Evolutionary conservation across 345 rosid species (phyloP).

Genomic region (Boechera divaricarpa): DNA sequence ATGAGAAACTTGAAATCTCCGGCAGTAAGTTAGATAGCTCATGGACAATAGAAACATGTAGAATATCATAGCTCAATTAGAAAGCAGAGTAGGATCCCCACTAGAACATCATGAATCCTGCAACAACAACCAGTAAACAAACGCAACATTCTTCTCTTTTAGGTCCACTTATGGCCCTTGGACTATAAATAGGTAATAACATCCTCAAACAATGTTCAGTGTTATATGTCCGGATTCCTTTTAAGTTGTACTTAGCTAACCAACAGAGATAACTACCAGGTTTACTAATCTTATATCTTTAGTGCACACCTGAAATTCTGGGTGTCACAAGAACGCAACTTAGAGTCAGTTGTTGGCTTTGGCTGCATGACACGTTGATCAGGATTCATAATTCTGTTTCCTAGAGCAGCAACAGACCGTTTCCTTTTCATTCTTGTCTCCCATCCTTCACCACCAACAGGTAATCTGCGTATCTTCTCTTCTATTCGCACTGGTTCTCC

Average conservation of each 20-base stretch:
- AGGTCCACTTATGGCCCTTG: conserved; percentile 1
- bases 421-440: conserved; percentile 88
- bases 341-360: conserved; percentile 66
- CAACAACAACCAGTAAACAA: conserved; percentile 12
- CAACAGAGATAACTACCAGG: conserved; percentile 11
- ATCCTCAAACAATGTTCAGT: conserved; percentile 12
- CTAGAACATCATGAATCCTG: conserved; percentile 12
- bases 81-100: conserved; percentile 3
- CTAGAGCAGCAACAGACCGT: conserved; percentile 84
- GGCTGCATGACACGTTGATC: conserved; percentile 66
- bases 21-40: conserved; percentile 6
- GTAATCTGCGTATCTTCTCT: conserved; percentile 82
- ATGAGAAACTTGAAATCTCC: conserved; percentile 6
- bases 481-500: conserved; percentile 60
- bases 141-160: not conserved
- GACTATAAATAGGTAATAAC: conserved; percentile 10
- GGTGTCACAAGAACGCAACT: conserved; percentile 72
- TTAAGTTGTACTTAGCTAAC: conserved; percentile 6
- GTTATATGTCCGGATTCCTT: conserved; percentile 4
- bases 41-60: conserved; percentile 12
- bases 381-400: conserved; percentile 63
- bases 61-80: conserved; percentile 23
- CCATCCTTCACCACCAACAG: conserved; percentile 94
- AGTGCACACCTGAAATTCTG: conserved; percentile 71
- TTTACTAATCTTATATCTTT: conserved; percentile 13